A percentile compares a stretch with the other conserved stretches of the same genome.
Evolutionary conservation across 2,329 filamentous ascomycete species (phyloP).

Genomic region (Talaromyces amestolkiae): DNA sequence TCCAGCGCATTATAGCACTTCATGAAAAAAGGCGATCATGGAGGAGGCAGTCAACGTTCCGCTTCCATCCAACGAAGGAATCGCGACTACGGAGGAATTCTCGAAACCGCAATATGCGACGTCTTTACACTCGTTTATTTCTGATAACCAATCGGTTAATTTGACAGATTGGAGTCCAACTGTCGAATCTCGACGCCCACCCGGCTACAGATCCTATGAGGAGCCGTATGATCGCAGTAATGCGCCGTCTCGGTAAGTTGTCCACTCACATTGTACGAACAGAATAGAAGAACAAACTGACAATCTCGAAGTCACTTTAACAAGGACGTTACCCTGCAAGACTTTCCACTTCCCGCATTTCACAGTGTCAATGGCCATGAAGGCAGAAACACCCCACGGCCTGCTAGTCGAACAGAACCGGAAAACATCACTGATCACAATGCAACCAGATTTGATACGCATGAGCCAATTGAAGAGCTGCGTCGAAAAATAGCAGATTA

Average conservation of each 20-base stretch:
- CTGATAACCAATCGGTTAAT: conserved; percentile 11
- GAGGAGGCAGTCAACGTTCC: conserved; percentile 12
- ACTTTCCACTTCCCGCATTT: conserved; percentile 9
- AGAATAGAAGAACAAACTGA: too few relatives aligned
- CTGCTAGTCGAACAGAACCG: not conserved
- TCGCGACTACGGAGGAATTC: not conserved
- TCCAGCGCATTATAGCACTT: not conserved
- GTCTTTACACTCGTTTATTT: conserved; percentile 13
- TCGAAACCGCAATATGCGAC: conserved; percentile 1
- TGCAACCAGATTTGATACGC: not conserved
- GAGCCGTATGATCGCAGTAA: conserved; percentile 11
- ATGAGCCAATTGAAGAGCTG: conserved; percentile 25
- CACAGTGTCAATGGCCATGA: not conserved
- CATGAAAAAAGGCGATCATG: not conserved
- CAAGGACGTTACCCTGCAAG: not conserved
- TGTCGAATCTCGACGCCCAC: not conserved
- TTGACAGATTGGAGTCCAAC: not conserved
- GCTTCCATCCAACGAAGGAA: not conserved
- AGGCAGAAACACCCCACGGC: not conserved
- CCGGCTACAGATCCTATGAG: not conserved
- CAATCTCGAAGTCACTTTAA: too few relatives aligned
- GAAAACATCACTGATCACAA: not conserved
- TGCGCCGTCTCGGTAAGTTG: not conserved
- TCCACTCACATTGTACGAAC: not conserved
- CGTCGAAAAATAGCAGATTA: conserved; percentile 28